Percentiles rank a stretch among this genome's conserved stretches.
Evolutionary conservation across 345 rosid genomes (phyloP).

Genomic region (Eucalyptus lansdowneana): DNA sequence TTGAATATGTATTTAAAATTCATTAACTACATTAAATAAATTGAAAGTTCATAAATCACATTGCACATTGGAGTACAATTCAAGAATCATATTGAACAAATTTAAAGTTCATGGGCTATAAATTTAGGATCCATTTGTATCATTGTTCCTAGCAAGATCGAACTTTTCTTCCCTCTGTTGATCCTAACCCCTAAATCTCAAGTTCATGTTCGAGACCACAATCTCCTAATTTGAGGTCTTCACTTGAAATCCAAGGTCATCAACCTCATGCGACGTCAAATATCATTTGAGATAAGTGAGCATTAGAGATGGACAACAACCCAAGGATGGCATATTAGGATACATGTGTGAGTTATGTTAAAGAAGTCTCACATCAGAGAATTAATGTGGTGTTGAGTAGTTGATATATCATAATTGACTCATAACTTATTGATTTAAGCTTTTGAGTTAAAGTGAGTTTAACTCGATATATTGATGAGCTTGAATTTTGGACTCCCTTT

Average conservation of each 20-base stretch:
- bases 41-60: too few species aligned
- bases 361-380: too few species aligned
- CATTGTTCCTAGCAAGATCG: neutral
- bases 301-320: neutral
- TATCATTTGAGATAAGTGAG: neutral
- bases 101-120: too few species aligned
- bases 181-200: neutral
- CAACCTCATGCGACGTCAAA: neutral
- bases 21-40: too few species aligned
- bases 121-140: neutral
- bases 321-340: neutral
- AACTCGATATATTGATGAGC: too few species aligned
- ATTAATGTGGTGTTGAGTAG: too few species aligned
- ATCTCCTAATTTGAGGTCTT: neutral
- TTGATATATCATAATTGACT: too few species aligned
- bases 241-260: neutral
- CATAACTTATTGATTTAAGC: too few species aligned
- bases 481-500: too few species aligned
- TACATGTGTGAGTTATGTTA: too few species aligned
- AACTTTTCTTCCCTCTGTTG: neutral
- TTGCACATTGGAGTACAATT: too few species aligned
- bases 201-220: neutral
- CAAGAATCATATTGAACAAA: rapidly evolving
- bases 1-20: neutral
- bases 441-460: too few species aligned